Percentiles rank a stretch among this genome's conserved stretches.
phyloP scores from a whole-genome alignment of 1,284 basidiomycete genomes.

The Cutaneotrichosporon sp. region DNA sequence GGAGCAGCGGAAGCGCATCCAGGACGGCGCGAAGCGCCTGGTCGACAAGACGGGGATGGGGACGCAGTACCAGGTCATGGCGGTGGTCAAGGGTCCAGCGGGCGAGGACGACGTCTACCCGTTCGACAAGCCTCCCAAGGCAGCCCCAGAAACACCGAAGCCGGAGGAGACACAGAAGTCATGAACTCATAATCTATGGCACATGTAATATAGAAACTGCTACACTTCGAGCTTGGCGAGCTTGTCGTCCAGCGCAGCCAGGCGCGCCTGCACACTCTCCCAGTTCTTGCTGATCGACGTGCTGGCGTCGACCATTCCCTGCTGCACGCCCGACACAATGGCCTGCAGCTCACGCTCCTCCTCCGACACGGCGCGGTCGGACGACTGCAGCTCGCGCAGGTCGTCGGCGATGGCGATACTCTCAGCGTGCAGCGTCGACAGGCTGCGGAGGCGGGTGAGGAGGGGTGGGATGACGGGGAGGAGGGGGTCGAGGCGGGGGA shows the following conservation, averaged over 20 bases:
- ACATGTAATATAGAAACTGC: conserved; percentile 9
- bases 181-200: background rate
- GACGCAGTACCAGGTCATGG: conserved; percentile 61
- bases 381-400: conserved; percentile 69
- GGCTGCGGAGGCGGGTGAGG: conserved; percentile 79
- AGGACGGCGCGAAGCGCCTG: conserved; percentile 57
- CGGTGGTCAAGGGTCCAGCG: conserved; percentile 42
- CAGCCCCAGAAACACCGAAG: background rate
- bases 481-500: conserved; percentile 79
- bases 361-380: conserved; percentile 65
- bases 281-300: conserved; percentile 72
- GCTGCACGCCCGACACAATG: conserved; percentile 68
- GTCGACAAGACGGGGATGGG: conserved; percentile 62
- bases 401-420: conserved; percentile 66
- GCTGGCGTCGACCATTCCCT: conserved; percentile 71
- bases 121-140: conserved; percentile 29
- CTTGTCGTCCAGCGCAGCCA: conserved; percentile 59
- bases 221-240: conserved; percentile 29
- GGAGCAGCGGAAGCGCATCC: conserved; percentile 57
- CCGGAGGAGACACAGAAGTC: background rate
- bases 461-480: conserved; percentile 89
- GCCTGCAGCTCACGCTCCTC: conserved; percentile 67
- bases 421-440: conserved; percentile 78
- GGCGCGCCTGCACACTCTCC: conserved; percentile 61
- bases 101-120: conserved; percentile 50